These are phyloP conservation scores for Xanthoconium separans DNA, from an alignment of 1,284 basidiomycete species.

Conservation along the genomic window DNA sequence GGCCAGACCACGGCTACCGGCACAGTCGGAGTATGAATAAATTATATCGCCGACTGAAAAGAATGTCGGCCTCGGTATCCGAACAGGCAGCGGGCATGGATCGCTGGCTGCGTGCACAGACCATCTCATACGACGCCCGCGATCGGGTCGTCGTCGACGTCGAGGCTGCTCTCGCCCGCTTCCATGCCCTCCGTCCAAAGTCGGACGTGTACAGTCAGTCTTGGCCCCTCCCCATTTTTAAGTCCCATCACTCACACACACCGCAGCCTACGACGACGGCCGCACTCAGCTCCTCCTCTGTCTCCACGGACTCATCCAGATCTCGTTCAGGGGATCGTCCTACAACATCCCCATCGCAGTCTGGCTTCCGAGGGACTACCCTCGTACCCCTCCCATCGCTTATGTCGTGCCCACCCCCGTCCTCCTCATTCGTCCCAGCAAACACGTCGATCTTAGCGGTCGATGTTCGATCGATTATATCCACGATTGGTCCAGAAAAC, in stretches of 20 bases:
- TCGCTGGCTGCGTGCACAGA: slow-evolving; percentile 69
- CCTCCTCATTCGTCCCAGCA: slow-evolving; percentile 84
- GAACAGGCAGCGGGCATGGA: slow-evolving; percentile 21
- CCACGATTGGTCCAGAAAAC: slow-evolving; percentile 77
- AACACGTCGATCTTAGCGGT: slow-evolving; percentile 83
- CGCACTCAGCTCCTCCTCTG: slow-evolving; percentile 89
- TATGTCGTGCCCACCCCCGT: slow-evolving; percentile 94
- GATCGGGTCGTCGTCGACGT: slow-evolving; percentile 65
- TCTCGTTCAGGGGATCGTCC: slow-evolving; percentile 69
- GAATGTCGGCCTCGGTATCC: not conserved
- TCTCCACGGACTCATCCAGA: slow-evolving; percentile 89
- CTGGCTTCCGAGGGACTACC: slow-evolving; percentile 87
- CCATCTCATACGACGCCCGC: slow-evolving; percentile 58
- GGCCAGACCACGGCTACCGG: slow-evolving; percentile 14
- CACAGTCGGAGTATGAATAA: slow-evolving; percentile 5
- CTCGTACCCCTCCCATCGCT: slow-evolving; percentile 78
- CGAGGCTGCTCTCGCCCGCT: slow-evolving; percentile 58
- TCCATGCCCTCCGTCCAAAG: slow-evolving; percentile 77
- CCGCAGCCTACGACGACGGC: slow-evolving; percentile 88
- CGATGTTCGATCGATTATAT: slow-evolving; percentile 69
- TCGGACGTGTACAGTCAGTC: slow-evolving; percentile 88
- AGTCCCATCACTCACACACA: slow-evolving; percentile 1
- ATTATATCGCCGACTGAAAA: slow-evolving; percentile 12
- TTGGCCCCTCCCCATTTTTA: not conserved
- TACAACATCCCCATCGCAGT: slow-evolving; percentile 95